Evolutionary conservation across 345 rosid genomes (phyloP), one percentile per base, ranked within the genome.

Genomic region (Theobroma cacao): DNA sequence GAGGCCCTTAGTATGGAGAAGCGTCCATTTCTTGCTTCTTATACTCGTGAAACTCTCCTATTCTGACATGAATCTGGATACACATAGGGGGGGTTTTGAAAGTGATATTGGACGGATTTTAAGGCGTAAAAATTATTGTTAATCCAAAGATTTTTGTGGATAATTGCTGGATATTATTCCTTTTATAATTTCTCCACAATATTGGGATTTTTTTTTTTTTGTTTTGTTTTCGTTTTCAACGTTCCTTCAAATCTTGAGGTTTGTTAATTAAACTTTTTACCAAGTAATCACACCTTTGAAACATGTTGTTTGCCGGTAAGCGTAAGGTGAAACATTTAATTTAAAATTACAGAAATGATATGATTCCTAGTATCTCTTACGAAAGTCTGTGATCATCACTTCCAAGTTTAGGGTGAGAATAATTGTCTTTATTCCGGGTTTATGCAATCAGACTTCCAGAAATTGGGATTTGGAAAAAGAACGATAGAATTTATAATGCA

Each of bases 31-130:
- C 69, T 45, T 58, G 60, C 26, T 34, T 47, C 75, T 26, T 47
- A 15, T 13, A 18, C 10, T 70, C 34, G 72, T 58, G 64, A 65
- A 72, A 58, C 78, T 15, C 56, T 33, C 52, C 66, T 14, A 61
- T 9, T 41, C 74, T 45, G 83, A 69, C 63, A 56, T 48, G 55
- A 30, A 48, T 53, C 12, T 38, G 60, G 61, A 63, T 50, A n/a
- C 2, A 24, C 40, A 43, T 36, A 36, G 63, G 40, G 48, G 66
- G 6, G 33, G 3, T 30, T 12, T 48, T 79, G 78, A 66, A 38
- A 75, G 53, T 34, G 43, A 75, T 45, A 12, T 63, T 7, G n/a
- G 59, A 59, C 64, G 40, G 34, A 10, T 68, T 30, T 1, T n/a
- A 47, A 31, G 30, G 31, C 43, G 26, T 60, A 74, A 70, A 48